phyloP scores from a whole-genome alignment of 768 basidiomycete genomes.

The Boletellus sp. region DNA sequence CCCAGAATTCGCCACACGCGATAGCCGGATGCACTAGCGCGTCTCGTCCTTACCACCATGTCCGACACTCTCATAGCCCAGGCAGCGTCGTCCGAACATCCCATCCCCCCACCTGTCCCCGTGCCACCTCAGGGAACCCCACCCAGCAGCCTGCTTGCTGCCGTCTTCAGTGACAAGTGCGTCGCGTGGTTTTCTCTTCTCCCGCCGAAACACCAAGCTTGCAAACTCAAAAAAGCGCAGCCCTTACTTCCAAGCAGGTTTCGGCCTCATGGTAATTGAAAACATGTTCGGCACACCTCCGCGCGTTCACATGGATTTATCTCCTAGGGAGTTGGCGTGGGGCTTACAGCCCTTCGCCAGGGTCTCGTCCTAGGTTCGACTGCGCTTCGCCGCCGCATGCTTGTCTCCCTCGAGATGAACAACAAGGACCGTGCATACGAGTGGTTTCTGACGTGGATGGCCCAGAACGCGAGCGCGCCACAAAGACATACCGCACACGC shows the following conservation, averaged over 20 bases:
- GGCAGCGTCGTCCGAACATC: not conserved
- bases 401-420: constrained; percentile 93
- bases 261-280: constrained; percentile 83
- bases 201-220: constrained; percentile 1
- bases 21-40: not conserved
- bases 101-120: not conserved
- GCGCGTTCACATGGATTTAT: not conserved
- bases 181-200: constrained; percentile 27
- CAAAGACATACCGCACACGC: constrained; percentile 21
- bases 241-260: constrained; percentile 97
- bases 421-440: constrained; percentile 94
- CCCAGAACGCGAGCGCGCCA: constrained; percentile 51
- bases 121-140: constrained; percentile 7
- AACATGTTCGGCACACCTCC: not conserved
- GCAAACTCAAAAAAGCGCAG: constrained; percentile 52
- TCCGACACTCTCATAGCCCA: not conserved
- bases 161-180: constrained; percentile 64
- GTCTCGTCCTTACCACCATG: constrained; percentile 10
- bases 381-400: constrained; percentile 81
- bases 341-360: constrained; percentile 70
- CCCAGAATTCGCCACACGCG: constrained; percentile 13
- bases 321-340: constrained; percentile 84
- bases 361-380: constrained; percentile 64
- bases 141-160: constrained; percentile 32
- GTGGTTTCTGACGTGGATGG: constrained; percentile 98